These are phyloP conservation scores for Moesziomyces globuligerus DNA, from an alignment of 1,284 basidiomycete species.

Conservation along the genomic window DNA sequence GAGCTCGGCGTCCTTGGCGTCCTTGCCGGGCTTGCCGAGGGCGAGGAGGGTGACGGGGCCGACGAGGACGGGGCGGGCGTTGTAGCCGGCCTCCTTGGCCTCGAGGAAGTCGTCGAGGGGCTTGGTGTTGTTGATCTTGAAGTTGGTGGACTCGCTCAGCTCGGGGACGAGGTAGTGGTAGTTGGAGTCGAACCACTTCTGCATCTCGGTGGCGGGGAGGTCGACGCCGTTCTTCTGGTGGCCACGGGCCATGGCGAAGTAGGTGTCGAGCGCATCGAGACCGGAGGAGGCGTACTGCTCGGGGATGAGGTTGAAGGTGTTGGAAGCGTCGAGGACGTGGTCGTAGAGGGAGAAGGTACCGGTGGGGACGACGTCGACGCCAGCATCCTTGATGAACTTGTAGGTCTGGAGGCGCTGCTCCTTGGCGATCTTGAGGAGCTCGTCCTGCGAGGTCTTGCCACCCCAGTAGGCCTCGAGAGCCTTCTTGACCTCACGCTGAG, in stretches of 20 bases:
- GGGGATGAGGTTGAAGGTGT: slow-evolving; percentile 96
- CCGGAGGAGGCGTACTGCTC: slow-evolving; percentile 90
- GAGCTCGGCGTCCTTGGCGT: slow-evolving; percentile 81
- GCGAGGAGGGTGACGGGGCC: slow-evolving; percentile 96
- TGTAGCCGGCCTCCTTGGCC: slow-evolving; percentile 88
- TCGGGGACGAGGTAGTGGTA: slow-evolving; percentile 99
- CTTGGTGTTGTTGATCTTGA: slow-evolving; percentile 94
- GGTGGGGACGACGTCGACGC: slow-evolving; percentile 91
- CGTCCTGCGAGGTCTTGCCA: slow-evolving; percentile 87
- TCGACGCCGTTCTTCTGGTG: slow-evolving; percentile 92
- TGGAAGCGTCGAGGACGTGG: slow-evolving; percentile 97
- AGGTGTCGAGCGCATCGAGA: slow-evolving; percentile 90
- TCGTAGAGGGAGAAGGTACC: slow-evolving; percentile 99
- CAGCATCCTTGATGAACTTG: slow-evolving; percentile 85
- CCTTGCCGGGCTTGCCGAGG: slow-evolving; percentile 90
- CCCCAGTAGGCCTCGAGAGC: slow-evolving; percentile 85
- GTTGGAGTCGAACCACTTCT: slow-evolving; percentile 99
- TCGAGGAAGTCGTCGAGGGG: slow-evolving; percentile 93
- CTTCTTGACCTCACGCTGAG: slow-evolving; percentile 98
- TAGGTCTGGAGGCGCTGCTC: slow-evolving; percentile 91
- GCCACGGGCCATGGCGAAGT: slow-evolving; percentile 93
- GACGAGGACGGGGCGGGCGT: slow-evolving; percentile 93
- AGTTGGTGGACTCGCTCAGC: slow-evolving; percentile 88
- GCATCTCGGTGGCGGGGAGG: slow-evolving; percentile 98
- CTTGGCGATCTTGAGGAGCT: slow-evolving; percentile 87